Conservation (phyloP, 2,329 filamentous ascomycete genomes). For the Neospermospora avenae region DNA sequence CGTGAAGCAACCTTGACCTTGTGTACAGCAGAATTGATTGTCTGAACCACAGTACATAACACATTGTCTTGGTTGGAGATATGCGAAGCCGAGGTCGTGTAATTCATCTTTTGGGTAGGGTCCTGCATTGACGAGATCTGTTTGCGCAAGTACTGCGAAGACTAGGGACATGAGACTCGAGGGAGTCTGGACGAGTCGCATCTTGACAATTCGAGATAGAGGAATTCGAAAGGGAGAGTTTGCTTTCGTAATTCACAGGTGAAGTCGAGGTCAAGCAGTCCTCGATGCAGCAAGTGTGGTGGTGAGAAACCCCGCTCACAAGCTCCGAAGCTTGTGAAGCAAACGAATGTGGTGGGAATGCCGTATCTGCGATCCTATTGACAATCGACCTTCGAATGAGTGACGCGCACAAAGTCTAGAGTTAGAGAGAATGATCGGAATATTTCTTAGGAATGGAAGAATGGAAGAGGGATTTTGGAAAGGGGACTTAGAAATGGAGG, state of each 20-base stretch:
- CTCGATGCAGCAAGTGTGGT: conserved; percentile 15
- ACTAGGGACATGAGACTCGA: conserved; percentile 36
- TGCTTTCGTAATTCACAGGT: background rate
- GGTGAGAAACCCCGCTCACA: conserved; percentile 9
- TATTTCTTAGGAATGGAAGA: conserved; percentile 18
- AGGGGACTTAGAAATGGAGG: conserved; percentile 20
- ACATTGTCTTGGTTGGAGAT: conserved; percentile 48
- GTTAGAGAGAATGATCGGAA: conserved; percentile 15
- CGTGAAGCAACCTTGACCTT: conserved; percentile 50
- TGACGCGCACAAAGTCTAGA: conserved; percentile 9
- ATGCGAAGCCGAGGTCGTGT: conserved; percentile 47
- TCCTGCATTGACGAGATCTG: conserved; percentile 39
- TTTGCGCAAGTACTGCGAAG: conserved; percentile 39
- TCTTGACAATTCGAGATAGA: conserved; percentile 29
- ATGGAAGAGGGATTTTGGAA: conserved; percentile 16
- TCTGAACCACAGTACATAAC: conserved; percentile 51
- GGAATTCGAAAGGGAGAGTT: conserved; percentile 12
- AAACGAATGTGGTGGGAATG: conserved; percentile 19
- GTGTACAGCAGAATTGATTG: conserved; percentile 53
- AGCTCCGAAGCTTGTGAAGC: conserved; percentile 9
- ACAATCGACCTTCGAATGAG: conserved; percentile 8
- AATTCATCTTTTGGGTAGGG: conserved; percentile 51
- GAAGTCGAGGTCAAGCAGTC: conserved; percentile 1
- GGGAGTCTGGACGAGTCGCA: conserved; percentile 36
- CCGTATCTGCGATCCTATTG: conserved; percentile 7